Conservation (phyloP, 352 stramenopile genomes). For the Phytophthora vignae region DNA sequence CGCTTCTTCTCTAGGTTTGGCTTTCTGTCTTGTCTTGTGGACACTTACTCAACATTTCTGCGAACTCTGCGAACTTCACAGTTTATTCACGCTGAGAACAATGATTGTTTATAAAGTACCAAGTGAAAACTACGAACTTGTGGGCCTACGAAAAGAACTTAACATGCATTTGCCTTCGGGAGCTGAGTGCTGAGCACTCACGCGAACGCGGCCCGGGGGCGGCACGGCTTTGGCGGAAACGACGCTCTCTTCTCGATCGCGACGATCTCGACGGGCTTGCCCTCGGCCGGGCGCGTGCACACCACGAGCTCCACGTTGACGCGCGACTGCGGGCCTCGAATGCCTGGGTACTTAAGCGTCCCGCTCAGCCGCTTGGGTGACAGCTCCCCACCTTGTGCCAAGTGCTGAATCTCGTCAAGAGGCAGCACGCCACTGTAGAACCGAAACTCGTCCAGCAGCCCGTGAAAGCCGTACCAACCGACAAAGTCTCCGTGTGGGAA, state of each 20-base stretch:
- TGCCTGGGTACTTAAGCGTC: conserved; percentile 18
- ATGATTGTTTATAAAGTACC: too few species aligned
- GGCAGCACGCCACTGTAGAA: conserved; percentile 24
- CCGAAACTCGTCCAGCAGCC: conserved; percentile 46
- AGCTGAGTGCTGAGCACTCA: neutral
- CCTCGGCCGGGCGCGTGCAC: conserved; percentile 19
- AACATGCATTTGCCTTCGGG: too few species aligned
- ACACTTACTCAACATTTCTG: too few species aligned
- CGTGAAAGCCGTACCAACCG: conserved; percentile 59
- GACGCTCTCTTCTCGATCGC: neutral
- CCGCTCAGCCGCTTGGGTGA: conserved; percentile 4
- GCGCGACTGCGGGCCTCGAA: conserved; percentile 11
- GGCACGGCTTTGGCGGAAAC: neutral
- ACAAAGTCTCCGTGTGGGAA: conserved; percentile 37
- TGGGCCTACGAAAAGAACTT: too few species aligned
- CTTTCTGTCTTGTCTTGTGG: neutral
- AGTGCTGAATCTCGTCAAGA: conserved; percentile 1
- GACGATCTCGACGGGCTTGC: conserved; percentile 9
- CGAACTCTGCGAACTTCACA: neutral
- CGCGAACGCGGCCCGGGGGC: neutral
- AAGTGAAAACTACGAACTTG: too few species aligned
- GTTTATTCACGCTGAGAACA: neutral
- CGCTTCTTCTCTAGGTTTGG: neutral
- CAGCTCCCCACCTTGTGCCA: conserved; percentile 9
- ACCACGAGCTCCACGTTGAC: conserved; percentile 17